Conservation (phyloP, 2,329 filamentous ascomycete genomes). For the Pseudogymnoascus destructans region DNA sequence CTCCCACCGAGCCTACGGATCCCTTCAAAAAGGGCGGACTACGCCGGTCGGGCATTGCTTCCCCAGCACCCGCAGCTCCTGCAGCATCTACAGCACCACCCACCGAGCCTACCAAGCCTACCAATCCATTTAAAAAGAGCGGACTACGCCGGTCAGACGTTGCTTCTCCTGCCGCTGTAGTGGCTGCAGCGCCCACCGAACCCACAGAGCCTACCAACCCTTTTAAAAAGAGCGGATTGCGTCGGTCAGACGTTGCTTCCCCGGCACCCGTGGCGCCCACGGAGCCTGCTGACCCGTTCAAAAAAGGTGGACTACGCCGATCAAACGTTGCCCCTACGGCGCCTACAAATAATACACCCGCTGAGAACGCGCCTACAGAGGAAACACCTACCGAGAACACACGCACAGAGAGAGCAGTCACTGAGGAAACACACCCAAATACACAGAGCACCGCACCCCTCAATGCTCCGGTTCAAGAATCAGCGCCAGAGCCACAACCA, state of each 20-base stretch:
- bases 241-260: not conserved
- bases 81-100: not conserved
- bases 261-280: not conserved
- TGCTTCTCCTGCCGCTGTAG: slow-evolving; percentile 5
- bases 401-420: not conserved
- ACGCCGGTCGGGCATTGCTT: not conserved
- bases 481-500: not conserved
- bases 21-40: slow-evolving; percentile 10
- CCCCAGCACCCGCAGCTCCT: not conserved
- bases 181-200: not conserved
- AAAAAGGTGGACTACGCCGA: not conserved
- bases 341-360: not conserved
- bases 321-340: not conserved
- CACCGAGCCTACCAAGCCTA: slow-evolving; percentile 9
- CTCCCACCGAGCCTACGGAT: not conserved
- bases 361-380: not conserved
- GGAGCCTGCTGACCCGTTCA: not conserved
- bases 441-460: not conserved
- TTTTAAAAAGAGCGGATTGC: slow-evolving; percentile 6
- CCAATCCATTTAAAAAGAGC: not conserved
- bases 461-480: not conserved
- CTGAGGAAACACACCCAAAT: not conserved
- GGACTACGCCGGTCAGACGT: not conserved
- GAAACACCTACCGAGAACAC: not conserved
- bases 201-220: not conserved